Evolutionary conservation across 805 yeast genomes (phyloP).

Genomic region (Kodamaea leandrae): DNA sequence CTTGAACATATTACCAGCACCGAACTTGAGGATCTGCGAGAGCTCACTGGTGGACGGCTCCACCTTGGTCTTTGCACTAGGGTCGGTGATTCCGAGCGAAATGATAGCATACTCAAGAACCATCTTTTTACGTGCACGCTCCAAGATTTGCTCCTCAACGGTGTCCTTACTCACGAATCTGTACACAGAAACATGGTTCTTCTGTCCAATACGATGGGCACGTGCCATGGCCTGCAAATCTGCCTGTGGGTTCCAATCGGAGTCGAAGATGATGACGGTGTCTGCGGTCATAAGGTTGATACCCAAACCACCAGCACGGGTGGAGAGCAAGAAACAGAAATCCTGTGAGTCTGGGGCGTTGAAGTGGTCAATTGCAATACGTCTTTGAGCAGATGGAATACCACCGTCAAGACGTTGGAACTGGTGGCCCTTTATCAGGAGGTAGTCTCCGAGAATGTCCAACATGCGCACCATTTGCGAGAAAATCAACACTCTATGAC

Average conservation of each 20-base stretch:
- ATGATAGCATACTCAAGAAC: constrained; percentile 96
- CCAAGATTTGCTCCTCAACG: constrained; percentile 95
- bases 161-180: constrained; percentile 98
- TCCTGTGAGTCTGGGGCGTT: constrained; percentile 92
- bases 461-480: constrained; percentile 97
- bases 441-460: constrained; percentile 91
- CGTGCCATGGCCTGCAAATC: constrained; percentile 99
- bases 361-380: constrained; percentile 94
- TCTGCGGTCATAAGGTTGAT: constrained; percentile 99
- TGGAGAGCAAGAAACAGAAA: constrained; percentile 83
- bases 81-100: constrained; percentile 90
- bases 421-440: constrained; percentile 79
- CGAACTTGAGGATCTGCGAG: constrained; percentile 91
- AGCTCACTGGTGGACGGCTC: constrained; percentile 86
- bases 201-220: constrained; percentile 99
- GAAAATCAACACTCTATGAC: constrained; percentile 92
- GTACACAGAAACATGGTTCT: constrained; percentile 95
- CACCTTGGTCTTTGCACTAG: constrained; percentile 51
- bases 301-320: constrained; percentile 99
- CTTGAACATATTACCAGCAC: constrained; percentile 98
- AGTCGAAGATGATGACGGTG: constrained; percentile 95
- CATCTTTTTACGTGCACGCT: constrained; percentile 97
- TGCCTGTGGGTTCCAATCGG: constrained; percentile 99
- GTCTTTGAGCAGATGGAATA: constrained; percentile 87
- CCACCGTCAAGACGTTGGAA: constrained; percentile 97